Percentiles rank a stretch among this genome's conserved stretches.
Conservation (phyloP, 768 basidiomycete species). For the Lactarius sanguifluus region DNA sequence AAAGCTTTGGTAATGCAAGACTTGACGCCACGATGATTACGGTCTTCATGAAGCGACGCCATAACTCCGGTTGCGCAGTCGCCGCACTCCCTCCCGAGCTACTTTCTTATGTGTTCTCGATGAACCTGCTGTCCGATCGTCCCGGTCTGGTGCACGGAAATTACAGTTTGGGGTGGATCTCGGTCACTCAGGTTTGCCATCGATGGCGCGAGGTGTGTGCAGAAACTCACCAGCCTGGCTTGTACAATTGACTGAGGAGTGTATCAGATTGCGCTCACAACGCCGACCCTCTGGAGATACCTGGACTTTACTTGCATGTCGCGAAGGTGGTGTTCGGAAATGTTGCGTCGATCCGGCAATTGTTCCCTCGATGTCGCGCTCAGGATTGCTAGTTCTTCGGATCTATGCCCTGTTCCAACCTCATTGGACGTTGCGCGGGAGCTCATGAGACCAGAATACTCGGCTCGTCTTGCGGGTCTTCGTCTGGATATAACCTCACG, state of each 20-base stretch:
- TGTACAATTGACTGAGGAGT: not conserved
- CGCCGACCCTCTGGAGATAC: slow-evolving; percentile 9
- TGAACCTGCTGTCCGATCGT: slow-evolving; percentile 1
- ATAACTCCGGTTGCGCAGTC: slow-evolving; percentile 1
- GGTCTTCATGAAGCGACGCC: slow-evolving; percentile 6
- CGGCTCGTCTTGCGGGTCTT: slow-evolving; percentile 4
- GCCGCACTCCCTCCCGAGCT: slow-evolving; percentile 12
- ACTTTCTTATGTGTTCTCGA: slow-evolving; percentile 15
- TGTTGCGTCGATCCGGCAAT: slow-evolving; percentile 13
- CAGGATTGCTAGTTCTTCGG: not conserved
- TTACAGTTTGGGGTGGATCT: slow-evolving; percentile 10
- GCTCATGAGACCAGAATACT: not conserved
- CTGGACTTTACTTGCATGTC: slow-evolving; percentile 8
- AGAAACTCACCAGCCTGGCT: not conserved
- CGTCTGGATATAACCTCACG: slow-evolving; percentile 5
- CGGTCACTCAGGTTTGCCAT: slow-evolving; percentile 13
- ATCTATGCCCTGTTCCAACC: not conserved
- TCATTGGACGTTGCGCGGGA: slow-evolving; percentile 6
- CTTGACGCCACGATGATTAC: not conserved
- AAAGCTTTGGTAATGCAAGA: not conserved
- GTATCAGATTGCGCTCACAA: slow-evolving; percentile 12
- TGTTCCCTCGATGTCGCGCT: slow-evolving; percentile 8
- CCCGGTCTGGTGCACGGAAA: slow-evolving; percentile 3
- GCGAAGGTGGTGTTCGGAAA: slow-evolving; percentile 13
- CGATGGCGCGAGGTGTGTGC: slow-evolving; percentile 12